Evolutionary conservation across 805 yeast species (phyloP).

Genomic region (Starmerella floris): DNA sequence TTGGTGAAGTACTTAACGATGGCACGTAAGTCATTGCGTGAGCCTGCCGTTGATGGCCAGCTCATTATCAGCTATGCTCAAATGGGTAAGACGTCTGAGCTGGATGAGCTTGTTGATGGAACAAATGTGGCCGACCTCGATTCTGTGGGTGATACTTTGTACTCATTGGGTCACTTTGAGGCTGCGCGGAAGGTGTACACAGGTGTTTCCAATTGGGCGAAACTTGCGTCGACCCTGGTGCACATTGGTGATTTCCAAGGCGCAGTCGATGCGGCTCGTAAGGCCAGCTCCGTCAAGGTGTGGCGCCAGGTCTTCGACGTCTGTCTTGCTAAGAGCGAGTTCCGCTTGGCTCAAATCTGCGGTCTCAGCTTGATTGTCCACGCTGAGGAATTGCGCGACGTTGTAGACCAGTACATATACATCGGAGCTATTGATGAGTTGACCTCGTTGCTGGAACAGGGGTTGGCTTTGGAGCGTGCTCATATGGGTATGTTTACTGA

Average conservation of each 20-base stretch:
- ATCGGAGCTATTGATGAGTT: constrained; percentile 87
- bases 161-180: constrained; percentile 65
- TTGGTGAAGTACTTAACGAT: constrained; percentile 69
- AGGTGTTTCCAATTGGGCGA: constrained; percentile 83
- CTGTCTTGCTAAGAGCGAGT: constrained; percentile 87
- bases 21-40: constrained; percentile 87
- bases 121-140: constrained; percentile 91
- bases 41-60: constrained; percentile 86
- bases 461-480: constrained; percentile 92
- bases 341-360: constrained; percentile 95
- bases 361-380: constrained; percentile 93
- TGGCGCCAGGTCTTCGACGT: constrained; percentile 98
- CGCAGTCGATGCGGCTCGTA: constrained; percentile 97
- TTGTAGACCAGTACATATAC: constrained; percentile 74
- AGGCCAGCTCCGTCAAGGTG: constrained; percentile 82
- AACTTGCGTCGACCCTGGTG: constrained; percentile 91
- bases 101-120: constrained; percentile 70
- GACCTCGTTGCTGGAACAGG: constrained; percentile 85
- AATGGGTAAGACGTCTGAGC: constrained; percentile 58
- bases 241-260: constrained; percentile 84
- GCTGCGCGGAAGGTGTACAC: constrained; percentile 85
- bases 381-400: constrained; percentile 89
- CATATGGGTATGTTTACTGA: constrained; percentile 99
- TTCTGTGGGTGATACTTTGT: constrained; percentile 79
- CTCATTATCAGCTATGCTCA: constrained; percentile 77